Conservation (phyloP, 1,139 yeast species). For the Hansenula sp. region DNA sequence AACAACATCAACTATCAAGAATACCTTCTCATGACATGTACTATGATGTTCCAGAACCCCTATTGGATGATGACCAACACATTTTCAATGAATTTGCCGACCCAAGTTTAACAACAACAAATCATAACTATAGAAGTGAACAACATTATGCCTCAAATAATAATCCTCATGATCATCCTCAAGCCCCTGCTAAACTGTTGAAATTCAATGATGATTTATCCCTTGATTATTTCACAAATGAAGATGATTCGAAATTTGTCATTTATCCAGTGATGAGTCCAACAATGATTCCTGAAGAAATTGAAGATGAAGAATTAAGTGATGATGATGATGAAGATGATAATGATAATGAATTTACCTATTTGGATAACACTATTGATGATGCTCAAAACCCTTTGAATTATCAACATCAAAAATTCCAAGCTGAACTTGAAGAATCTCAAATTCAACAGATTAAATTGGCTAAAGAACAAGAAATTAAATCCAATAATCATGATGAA, state of each 20-base stretch:
- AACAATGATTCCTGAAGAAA: conserved; percentile 27
- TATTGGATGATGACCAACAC: conserved; percentile 10
- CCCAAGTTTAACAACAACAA: conserved; percentile 31
- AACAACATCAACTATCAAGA: conserved; percentile 11
- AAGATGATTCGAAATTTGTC: conserved; percentile 18
- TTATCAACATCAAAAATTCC: conserved; percentile 4
- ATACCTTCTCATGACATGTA: conserved; percentile 23
- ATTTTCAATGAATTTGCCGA: conserved; percentile 35
- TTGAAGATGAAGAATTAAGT: conserved; percentile 28
- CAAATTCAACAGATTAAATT: conserved; percentile 5
- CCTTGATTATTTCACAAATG: conserved; percentile 20
- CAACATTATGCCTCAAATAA: conserved; percentile 1
- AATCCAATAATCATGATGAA: conserved; percentile 7
- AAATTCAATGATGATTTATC: conserved; percentile 24
- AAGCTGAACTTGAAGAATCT: conserved; percentile 6
- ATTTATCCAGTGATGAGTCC: conserved; percentile 17
- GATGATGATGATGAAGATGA: conserved; percentile 27
- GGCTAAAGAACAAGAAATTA: neutral
- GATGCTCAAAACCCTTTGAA: conserved; percentile 5
- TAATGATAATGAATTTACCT: conserved; percentile 19
- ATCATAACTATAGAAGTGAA: conserved; percentile 7
- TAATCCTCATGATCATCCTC: conserved; percentile 1
- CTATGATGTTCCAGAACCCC: conserved; percentile 20
- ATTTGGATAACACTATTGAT: conserved; percentile 17
- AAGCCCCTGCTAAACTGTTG: conserved; percentile 12